Conservation (phyloP, 73 alveolate genomes). For the Stentor coeruleus region DNA sequence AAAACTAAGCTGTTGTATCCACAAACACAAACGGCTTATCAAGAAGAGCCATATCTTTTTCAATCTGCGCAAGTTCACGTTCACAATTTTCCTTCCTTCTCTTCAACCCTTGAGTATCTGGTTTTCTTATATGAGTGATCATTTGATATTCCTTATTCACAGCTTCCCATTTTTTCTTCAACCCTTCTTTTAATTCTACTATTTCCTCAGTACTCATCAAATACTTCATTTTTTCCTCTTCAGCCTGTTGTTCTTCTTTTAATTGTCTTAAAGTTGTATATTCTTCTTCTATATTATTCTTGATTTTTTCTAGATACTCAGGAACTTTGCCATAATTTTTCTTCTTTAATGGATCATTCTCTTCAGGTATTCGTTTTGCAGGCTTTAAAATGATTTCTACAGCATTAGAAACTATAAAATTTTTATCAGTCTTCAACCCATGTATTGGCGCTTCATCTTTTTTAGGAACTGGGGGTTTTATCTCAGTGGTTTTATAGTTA, state of each 20-base stretch:
- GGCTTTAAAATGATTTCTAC: constrained; percentile 94
- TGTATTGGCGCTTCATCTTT: constrained; percentile 90
- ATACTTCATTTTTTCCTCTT: constrained; percentile 83
- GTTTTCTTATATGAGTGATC: constrained; percentile 84
- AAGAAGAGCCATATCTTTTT: constrained; percentile 84
- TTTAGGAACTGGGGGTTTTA: constrained; percentile 88
- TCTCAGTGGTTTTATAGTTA: constrained; percentile 39
- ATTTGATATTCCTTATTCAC: constrained; percentile 83
- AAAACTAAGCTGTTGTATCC: constrained; percentile 51
- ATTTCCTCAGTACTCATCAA: constrained; percentile 83
- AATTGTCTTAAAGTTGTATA: constrained; percentile 77
- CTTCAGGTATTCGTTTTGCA: constrained; percentile 70
- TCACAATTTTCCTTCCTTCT: constrained; percentile 87
- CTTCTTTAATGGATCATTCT: constrained; percentile 70
- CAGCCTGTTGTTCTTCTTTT: constrained; percentile 81
- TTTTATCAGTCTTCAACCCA: constrained; percentile 89
- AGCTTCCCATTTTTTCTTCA: constrained; percentile 96
- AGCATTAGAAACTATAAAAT: constrained; percentile 93
- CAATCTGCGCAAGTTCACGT: constrained; percentile 79
- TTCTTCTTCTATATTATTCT: constrained; percentile 82
- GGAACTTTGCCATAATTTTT: constrained; percentile 90
- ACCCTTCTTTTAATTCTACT: constrained; percentile 75
- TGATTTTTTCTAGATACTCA: constrained; percentile 74
- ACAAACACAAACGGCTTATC: constrained; percentile 86
- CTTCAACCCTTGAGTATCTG: constrained; percentile 88